These are phyloP conservation scores for Chalciporus chontae DNA, from an alignment of 768 basidiomycete species.

Conservation along the genomic window DNA sequence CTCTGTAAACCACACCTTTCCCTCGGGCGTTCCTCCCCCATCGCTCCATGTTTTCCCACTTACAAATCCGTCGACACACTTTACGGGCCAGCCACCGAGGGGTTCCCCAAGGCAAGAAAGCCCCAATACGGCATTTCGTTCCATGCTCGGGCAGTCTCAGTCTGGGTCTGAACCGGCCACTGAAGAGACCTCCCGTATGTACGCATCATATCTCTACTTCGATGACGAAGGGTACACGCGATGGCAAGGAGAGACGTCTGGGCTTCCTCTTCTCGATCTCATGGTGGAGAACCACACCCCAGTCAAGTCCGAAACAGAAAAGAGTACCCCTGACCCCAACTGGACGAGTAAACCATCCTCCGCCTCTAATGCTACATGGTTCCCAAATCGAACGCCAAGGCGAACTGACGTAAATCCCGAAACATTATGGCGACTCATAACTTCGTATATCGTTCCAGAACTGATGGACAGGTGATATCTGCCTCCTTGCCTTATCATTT, in stretches of 20 bases:
- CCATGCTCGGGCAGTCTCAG: constrained; percentile 36
- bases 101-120: constrained; percentile 45
- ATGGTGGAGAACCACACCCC: constrained; percentile 67
- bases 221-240: constrained; percentile 85
- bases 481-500: constrained; percentile 10
- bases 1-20: constrained; percentile 39
- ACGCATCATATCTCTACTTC: constrained; percentile 80
- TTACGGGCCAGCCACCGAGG: constrained; percentile 46
- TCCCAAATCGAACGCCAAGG: constrained; percentile 75
- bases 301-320: constrained; percentile 33
- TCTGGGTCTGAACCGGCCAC: constrained; percentile 40
- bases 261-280: constrained; percentile 82
- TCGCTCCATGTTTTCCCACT: constrained; percentile 76
- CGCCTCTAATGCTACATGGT: constrained; percentile 57
- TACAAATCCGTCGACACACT: constrained; percentile 78
- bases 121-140: constrained; percentile 39
- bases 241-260: constrained; percentile 93
- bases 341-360: constrained; percentile 32
- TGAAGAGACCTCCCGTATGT: constrained; percentile 61
- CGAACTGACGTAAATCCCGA: constrained; percentile 84
- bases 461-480: constrained; percentile 83
- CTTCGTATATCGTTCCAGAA: constrained; percentile 81
- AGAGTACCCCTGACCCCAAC: constrained; percentile 22
- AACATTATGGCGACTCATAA: constrained; percentile 82
- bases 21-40: constrained; percentile 70